Evolutionary conservation across 768 basidiomycete genomes (phyloP), one percentile per base, ranked within the genome.

Genomic region (Collybia mongolica): DNA sequence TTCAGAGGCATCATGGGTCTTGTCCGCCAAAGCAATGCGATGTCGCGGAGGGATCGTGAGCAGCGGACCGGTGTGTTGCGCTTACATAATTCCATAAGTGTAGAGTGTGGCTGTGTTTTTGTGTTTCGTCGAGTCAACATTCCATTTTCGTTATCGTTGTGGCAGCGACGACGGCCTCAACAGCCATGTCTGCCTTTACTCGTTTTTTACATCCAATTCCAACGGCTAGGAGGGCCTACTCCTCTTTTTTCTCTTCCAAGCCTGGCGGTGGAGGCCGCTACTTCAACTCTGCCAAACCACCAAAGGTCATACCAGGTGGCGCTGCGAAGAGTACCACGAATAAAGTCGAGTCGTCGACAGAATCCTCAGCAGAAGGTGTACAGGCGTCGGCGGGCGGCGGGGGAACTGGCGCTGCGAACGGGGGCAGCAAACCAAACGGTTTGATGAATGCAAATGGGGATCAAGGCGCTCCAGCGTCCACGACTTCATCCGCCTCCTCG

Each of bases 201-300:
- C 80, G 81, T 46, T 61, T 84, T 44, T 65, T 82, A 40, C 78
- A 70, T 44, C 70, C 73, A 54, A 46, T 72, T 23, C 76, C 75
- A 42, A 72, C 75, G 18, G 67, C 75, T 14, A 71, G 78, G 42
- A 77, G 89, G 61, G 65, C 80, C 8, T 90, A 88, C 56, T 91
- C 86, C 5, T 90, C 88, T 1, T 84, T 86, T 57, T 91, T 89
- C 71, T 88, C 86, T 11, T 86, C 84, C 22, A 89, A 87, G 60
- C 74, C 86, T 1, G 88, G 89, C 20, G 56, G 60, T 2, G 74
- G 79, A 0, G 89, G 89, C 17, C 77, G 89, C 24, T 87, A 84
- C 59, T 88, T 90, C 66, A 84, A 86, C 51, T 82, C 88, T 3
- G 69, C 87, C 6, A 92, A 90, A 64, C 73, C 84, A 15, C 76